Base-by-base conservation (phyloP, 352 stramenopile genomes). In the Phytophthora litchii region DNA sequence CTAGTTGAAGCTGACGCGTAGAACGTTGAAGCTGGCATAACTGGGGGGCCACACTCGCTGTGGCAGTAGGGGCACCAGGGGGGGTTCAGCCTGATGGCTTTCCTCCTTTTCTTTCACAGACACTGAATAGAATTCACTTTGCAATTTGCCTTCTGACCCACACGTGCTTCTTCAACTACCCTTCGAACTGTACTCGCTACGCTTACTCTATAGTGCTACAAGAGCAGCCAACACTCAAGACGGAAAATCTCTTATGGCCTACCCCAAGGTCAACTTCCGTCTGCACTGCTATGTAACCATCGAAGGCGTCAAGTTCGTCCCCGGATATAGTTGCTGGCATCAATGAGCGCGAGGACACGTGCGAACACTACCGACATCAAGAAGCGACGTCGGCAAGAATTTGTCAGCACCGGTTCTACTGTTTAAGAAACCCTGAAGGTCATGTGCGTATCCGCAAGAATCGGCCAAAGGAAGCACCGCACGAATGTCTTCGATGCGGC, bases 241-340 rank as follows among this genome's bases (percentile, higher is more conserved):
- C 25, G 25, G 25, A n/a, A n/a, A n/a, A n/a, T n/a, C n/a, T n/a
- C n/a, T n/a, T 31, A 38, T 38, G 36, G 14, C 13, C 8, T 55
- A 55, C 36, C 10, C 4, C 4, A 1, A 47, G 3, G n/a, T 23
- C 11, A 55, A 45, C 16, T 47, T 46, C 14, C 19, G 36, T 6
- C 34, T 55, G 3, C 36, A 47, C 48, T 36, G 35, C 36, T 46
- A 40, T 13, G 36, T 55, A 9, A 55, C 36, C 9, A 23, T 55
- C 19, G 4, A 35, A 11, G 25, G 10, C 2, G 6, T 23, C 4
- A 7, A 27, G 13, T 55, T 55, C 12, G 48, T 37, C 4, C 32
- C n/a, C 48, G 5, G 48, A 47, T 11, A 40, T 36, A 13, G 36
- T 55, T 14, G 48, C 48, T 10, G 48, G 36, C 14, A 35, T 55